Evolutionary conservation across 257 asterid species (phyloP), one percentile per base, ranked within the genome.

Genomic region (Plectranthus barbatus): DNA sequence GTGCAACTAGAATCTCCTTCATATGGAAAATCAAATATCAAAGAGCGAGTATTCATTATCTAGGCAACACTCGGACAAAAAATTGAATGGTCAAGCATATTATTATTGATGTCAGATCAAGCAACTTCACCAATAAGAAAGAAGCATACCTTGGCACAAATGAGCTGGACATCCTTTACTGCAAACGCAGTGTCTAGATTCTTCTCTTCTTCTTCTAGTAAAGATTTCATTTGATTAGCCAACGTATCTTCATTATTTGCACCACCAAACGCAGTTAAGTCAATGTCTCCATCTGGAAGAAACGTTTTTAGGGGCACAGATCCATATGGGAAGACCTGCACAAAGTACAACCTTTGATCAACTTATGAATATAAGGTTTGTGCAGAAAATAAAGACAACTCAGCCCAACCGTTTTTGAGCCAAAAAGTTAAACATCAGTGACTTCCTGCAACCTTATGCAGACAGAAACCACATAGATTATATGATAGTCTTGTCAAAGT

Each of bases 221-320:
- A 67, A 57, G 81, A 64, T 67, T 71, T 81, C 76, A 89, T 76
- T 49, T 83, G 84, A 39, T 80, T 67, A 5, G 71, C 92, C 71
- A 87, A 70, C 29, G 56, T 57, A 42, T 89, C 96, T 80, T 90
- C 99, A 7, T 65, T 42, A 64, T 69, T 71, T 59, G 74, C 65
- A 59, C 84, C 86, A 61, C 87, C 84, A 67, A 93, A 84, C 51
- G 82, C 83, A 54, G 99, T 90, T 72, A 93, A 77, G 70, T 93
- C 99, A 56, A 93, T 90, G 72, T 93, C 99, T 73, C 99, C 99
- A 72, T 90, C 97, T 1, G 99, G 97, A 57, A 93, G 95, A 77
- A 85, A 93, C 29, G 96, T 93, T 78, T 83, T 93, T 60, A 93
- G 71, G 17, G 99, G 97, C 69, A 93, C 96, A 13, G 99, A 93